phyloP scores from a whole-genome alignment of 148 eudicot species.

The Fagopyrum esculentum region DNA sequence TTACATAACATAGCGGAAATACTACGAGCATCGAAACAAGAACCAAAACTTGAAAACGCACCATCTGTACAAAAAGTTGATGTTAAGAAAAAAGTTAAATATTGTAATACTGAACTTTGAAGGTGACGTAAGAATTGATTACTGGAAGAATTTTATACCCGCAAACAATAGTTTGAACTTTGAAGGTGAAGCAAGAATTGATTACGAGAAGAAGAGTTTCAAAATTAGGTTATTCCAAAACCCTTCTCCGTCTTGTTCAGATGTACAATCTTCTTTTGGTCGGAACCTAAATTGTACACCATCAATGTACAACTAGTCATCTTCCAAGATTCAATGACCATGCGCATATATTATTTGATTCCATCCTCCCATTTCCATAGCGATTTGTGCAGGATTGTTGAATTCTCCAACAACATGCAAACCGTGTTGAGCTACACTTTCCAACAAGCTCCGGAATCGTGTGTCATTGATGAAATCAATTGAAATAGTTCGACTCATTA shows the following conservation, averaged over 20 bases:
- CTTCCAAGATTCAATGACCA: constrained; percentile 5
- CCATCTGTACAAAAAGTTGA: too few species aligned
- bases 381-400: not conserved
- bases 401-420: not conserved
- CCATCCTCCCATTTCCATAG: not conserved
- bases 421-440: not conserved
- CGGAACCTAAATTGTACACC: not conserved
- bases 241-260: not conserved
- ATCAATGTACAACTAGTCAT: not conserved
- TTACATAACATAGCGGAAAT: not conserved
- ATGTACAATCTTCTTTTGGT: not conserved
- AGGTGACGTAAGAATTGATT: too few species aligned
- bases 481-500: not conserved
- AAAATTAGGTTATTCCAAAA: too few species aligned
- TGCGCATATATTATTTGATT: not conserved
- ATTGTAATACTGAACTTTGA: too few species aligned
- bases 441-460: not conserved
- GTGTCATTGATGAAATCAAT: not conserved
- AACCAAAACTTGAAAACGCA: too few species aligned
- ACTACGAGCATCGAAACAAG: too few species aligned
- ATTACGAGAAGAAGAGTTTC: too few species aligned
- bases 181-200: too few species aligned
- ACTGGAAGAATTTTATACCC: too few species aligned
- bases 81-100: too few species aligned
- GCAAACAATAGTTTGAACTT: too few species aligned